Percentiles rank a stretch among this genome's conserved stretches.
Evolutionary conservation across 1,139 yeast genomes (phyloP).

Genomic region (Diutina rugosa): DNA sequence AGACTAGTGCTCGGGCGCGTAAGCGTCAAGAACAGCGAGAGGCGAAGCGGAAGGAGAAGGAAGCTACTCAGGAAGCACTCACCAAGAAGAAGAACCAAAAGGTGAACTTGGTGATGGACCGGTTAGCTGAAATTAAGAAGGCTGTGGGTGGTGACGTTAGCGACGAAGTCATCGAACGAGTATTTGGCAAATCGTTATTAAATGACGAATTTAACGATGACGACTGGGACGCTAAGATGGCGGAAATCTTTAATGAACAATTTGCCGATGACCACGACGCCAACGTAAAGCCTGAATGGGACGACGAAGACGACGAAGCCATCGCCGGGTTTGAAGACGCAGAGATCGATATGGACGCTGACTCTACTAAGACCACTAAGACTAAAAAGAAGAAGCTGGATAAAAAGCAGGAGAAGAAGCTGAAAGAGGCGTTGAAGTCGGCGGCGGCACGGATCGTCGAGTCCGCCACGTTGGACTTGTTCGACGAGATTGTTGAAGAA

Average conservation of each 20-base stretch:
- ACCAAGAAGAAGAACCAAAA: conserved; percentile 66
- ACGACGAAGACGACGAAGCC: conserved; percentile 29
- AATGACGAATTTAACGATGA: conserved; percentile 84
- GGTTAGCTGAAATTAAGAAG: conserved; percentile 62
- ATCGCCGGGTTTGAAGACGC: conserved; percentile 38
- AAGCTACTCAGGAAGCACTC: conserved; percentile 46
- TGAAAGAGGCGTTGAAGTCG: conserved; percentile 23
- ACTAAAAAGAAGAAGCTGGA: background rate
- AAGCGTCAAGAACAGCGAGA: conserved; percentile 65
- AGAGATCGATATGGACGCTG: conserved; percentile 23
- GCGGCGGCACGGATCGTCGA: conserved; percentile 68
- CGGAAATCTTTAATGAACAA: conserved; percentile 74
- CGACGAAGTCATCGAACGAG: conserved; percentile 47
- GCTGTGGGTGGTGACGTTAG: conserved; percentile 73
- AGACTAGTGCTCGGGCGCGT: conserved; percentile 63
- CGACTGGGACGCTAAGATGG: conserved; percentile 86
- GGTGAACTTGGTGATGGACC: conserved; percentile 64
- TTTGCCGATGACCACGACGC: conserved; percentile 43
- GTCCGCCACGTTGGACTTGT: conserved; percentile 79
- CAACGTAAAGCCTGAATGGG: background rate
- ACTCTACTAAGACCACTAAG: conserved; percentile 8
- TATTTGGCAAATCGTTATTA: conserved; percentile 61
- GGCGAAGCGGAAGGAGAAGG: conserved; percentile 35
- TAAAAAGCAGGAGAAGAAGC: background rate
- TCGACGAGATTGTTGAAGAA: conserved; percentile 82